Percentiles rank a stretch among this genome's conserved stretches.
Conservation (phyloP, 1,139 yeast species). For the Oligophagozyma castellii region DNA sequence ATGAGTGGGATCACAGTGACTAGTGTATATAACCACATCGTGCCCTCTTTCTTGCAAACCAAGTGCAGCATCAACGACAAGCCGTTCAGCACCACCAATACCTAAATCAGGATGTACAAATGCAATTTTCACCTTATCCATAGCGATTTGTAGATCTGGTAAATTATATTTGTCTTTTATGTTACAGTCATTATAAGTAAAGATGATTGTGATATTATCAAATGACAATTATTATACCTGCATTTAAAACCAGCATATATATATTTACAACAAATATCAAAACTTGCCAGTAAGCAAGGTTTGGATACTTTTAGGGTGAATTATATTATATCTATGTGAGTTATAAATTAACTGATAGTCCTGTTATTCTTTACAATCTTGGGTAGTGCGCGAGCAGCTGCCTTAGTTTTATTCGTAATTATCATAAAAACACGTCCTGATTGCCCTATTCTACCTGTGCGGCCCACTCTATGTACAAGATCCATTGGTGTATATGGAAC, state of each 20-base stretch:
- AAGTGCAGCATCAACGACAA: constrained; percentile 88
- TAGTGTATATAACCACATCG: constrained; percentile 59
- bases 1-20: constrained; percentile 76
- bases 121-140: constrained; percentile 42
- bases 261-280: no score
- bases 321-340: no score
- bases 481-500: constrained; percentile 78
- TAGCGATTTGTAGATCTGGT: no score
- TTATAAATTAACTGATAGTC: no score
- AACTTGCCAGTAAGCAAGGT: no score
- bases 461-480: constrained; percentile 79
- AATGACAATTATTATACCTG: no score
- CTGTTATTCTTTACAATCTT: constrained; percentile 42
- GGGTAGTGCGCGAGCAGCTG: constrained; percentile 80
- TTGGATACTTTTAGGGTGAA: no score
- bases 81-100: constrained; percentile 92
- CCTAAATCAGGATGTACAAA: constrained; percentile 94
- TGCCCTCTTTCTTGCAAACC: constrained; percentile 67
- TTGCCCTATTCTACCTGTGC: constrained; percentile 89
- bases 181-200: not conserved
- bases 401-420: constrained; percentile 43
- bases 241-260: no score
- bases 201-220: constrained; percentile 1
- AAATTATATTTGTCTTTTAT: no score
- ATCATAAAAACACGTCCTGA: constrained; percentile 78